Evolutionary conservation across 2,329 filamentous ascomycete species (phyloP).

Genomic region (Arthroderma uncinatum): DNA sequence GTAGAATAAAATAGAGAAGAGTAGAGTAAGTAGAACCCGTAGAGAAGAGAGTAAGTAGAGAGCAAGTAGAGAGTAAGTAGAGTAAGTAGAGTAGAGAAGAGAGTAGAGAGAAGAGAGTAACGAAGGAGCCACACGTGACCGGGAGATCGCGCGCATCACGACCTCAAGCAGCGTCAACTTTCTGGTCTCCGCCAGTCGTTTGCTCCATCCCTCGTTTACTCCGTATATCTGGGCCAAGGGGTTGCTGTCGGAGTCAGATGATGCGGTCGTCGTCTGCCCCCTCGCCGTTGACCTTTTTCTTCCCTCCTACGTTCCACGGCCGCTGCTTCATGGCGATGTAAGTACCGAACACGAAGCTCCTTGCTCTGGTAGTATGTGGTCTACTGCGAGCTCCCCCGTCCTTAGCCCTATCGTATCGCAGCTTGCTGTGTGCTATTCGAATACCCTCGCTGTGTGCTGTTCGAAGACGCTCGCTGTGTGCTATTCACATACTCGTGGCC

Average conservation of each 20-base stretch:
- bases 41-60: neutral
- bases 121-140: neutral
- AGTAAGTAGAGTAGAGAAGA: neutral
- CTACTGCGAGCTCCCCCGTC: too few species aligned
- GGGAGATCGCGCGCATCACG: neutral
- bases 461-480: too few species aligned
- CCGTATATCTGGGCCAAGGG: neutral
- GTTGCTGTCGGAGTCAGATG: neutral
- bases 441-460: too few species aligned
- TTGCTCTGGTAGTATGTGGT: too few species aligned
- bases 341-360: neutral
- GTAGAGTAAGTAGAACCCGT: neutral
- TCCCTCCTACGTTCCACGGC: neutral
- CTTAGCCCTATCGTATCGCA: too few species aligned
- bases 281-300: neutral
- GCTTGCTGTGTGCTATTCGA: too few species aligned
- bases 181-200: neutral
- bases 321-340: neutral
- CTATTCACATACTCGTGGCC: too few species aligned
- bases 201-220: neutral
- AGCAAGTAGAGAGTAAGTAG: neutral
- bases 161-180: neutral
- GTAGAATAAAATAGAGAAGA: neutral
- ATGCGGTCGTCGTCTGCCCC: neutral
- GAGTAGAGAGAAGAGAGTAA: neutral